These are phyloP conservation scores for Eutypella sp. DNA, from an alignment of 2,329 filamentous ascomycete genomes.

Conservation along the genomic window DNA sequence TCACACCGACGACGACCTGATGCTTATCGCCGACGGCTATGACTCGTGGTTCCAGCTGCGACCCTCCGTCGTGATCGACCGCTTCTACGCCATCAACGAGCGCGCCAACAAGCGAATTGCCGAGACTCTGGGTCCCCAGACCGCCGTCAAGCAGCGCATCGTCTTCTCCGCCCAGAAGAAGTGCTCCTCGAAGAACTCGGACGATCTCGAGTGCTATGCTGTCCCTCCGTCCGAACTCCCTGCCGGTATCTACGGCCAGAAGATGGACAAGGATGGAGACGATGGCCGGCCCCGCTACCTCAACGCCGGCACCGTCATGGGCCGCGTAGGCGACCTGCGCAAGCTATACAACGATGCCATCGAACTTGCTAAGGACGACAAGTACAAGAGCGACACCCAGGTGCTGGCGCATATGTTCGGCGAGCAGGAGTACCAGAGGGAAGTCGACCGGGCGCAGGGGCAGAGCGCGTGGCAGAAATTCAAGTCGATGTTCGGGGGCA, in stretches of 20 bases:
- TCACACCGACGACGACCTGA: slow-evolving; percentile 7
- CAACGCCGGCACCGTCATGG: slow-evolving; percentile 12
- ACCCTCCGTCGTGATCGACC: slow-evolving; percentile 10
- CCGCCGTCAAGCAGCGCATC: slow-evolving; percentile 3
- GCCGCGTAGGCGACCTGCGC: slow-evolving; percentile 7
- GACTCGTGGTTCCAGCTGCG: slow-evolving; percentile 17
- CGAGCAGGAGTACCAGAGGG: slow-evolving; percentile 25
- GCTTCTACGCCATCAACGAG: slow-evolving; percentile 11
- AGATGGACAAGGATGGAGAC: slow-evolving; percentile 4
- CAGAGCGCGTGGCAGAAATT: neutral
- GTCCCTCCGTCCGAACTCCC: slow-evolving; percentile 6
- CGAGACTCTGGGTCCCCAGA: neutral
- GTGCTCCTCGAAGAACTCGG: slow-evolving; percentile 5
- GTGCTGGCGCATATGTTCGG: slow-evolving; percentile 25
- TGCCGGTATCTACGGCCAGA: slow-evolving; percentile 4
- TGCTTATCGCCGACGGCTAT: slow-evolving; percentile 13
- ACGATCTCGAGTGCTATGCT: slow-evolving; percentile 5
- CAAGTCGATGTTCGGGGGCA: neutral
- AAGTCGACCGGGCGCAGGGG: slow-evolving; percentile 17
- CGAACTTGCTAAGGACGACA: neutral
- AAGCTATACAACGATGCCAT: slow-evolving; percentile 5
- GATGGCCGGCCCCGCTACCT: slow-evolving; percentile 7
- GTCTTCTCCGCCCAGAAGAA: slow-evolving; percentile 10
- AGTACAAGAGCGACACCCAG: slow-evolving; percentile 13
- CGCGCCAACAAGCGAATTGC: slow-evolving; percentile 7